phyloP scores from a whole-genome alignment of 2,329 filamentous ascomycete species.

The Fusarium begoniae region DNA sequence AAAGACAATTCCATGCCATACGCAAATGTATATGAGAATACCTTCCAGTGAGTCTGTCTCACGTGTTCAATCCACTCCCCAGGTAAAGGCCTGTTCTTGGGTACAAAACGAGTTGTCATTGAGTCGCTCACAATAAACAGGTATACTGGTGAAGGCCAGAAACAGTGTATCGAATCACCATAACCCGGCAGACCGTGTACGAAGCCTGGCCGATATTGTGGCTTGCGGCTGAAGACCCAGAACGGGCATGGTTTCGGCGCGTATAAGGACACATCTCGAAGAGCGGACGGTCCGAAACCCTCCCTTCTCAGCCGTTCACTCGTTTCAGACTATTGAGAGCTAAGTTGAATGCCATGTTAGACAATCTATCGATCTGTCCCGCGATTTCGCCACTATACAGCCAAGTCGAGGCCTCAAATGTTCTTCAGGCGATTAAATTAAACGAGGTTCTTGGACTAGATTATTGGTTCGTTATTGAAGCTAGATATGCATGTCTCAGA shows the following conservation, averaged over 20 bases:
- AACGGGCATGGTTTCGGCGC: accelerated
- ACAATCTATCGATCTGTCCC: accelerated
- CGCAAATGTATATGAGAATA: not conserved
- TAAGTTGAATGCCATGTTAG: accelerated
- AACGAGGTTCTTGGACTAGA: accelerated
- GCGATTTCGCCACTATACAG: not conserved
- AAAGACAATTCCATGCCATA: accelerated
- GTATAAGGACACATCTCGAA: not conserved
- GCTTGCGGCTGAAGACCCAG: not conserved
- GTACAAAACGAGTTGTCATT: not conserved
- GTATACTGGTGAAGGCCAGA: not conserved
- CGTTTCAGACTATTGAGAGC: no score
- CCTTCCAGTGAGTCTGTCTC: not conserved
- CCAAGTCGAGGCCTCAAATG: not conserved
- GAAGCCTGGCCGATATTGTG: not conserved
- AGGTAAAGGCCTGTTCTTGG: not conserved
- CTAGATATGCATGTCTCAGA: not conserved
- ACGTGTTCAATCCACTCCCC: not conserved
- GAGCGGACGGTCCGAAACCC: not conserved
- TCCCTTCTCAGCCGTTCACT: not conserved
- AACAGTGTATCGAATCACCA: not conserved
- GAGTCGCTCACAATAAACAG: not conserved
- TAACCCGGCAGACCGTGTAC: not conserved
- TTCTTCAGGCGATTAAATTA: no score
- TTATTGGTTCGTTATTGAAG: no score